Base-by-base conservation (phyloP, 2,329 filamentous ascomycete genomes). In the Rosellinia necatrix region DNA sequence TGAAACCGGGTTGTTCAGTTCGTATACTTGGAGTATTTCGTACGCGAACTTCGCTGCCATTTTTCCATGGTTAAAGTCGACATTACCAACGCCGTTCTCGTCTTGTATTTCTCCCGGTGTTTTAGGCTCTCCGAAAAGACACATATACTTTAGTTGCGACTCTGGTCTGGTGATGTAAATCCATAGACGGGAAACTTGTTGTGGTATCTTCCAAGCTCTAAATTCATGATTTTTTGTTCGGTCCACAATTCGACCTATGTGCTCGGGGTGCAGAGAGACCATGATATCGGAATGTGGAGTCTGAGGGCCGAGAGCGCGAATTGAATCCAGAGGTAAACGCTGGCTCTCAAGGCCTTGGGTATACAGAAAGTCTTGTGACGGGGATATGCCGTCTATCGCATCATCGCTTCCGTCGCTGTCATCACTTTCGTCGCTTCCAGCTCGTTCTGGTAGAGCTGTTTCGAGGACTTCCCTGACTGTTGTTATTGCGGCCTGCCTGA, bases 101-200 rank as follows among this genome's bases (percentile, higher is more conserved):
- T 75, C 71, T 13, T 71, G 58, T 17, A 84, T 77, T 58, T 83
- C 73, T 0, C 77, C 81, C 1, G 77, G 77, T n/a, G 64, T 53
- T 64, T 78, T 77, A 0, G 77, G 73, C 0, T 72, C 68, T 0
- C 80, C 75, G 13, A 87, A 76, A 9, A 76, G 76, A 12, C 82
- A 84, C 78, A 88, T 84, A 64, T 87, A 86, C 49, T 74, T 78
- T 7, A 88, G 69, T 52, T 80, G 71, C n/a, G 71, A 75, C 8
- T 70, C 65, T 1, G 76, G 80, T 27, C 65, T 71, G 13, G 74
- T 82, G 13, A 77, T 75, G 61, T 86, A 85, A 13, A 88, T 74
- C 86, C 86, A 89, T 63, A 87, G 76, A n/a, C 85, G 82, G 15
- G 71, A 74, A 4, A 86, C 81, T 13, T 77, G 74, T 3, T 73